These are phyloP conservation scores for barley (Hordeum vulgare) DNA, from an alignment of 176 grass and related monocot species.

Conservation along the genomic window DNA sequence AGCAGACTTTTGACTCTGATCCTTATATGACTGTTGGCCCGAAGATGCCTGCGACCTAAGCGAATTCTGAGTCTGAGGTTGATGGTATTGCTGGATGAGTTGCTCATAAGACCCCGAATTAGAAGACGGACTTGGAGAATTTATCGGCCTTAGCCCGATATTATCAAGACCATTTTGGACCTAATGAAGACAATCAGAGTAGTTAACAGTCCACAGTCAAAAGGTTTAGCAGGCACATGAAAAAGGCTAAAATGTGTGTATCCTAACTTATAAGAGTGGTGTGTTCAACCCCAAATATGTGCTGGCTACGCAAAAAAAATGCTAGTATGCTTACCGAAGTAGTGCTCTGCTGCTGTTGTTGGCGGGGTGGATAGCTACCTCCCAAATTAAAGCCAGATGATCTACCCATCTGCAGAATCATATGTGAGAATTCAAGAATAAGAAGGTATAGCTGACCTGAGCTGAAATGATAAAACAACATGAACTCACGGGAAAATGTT, in stretches of 20 bases:
- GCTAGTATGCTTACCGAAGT: conserved; percentile 49
- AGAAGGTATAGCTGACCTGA: neutral
- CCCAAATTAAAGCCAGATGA: conserved; percentile 86
- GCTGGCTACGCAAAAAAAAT: conserved; percentile 32
- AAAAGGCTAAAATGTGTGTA: neutral
- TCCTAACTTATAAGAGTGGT: conserved; percentile 36
- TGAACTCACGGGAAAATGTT: conserved; percentile 69
- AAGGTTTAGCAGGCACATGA: neutral
- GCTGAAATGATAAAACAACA: conserved; percentile 11
- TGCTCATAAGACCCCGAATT: conserved; percentile 63
- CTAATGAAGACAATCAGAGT: conserved; percentile 44
- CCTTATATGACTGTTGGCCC: conserved; percentile 52
- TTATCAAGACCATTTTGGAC: conserved; percentile 66
- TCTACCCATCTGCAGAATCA: conserved; percentile 61
- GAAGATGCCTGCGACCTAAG: conserved; percentile 56
- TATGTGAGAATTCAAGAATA: conserved; percentile 5
- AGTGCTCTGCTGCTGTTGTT: conserved; percentile 65
- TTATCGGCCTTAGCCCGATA: conserved; percentile 58
- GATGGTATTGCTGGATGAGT: conserved; percentile 83
- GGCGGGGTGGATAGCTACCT: conserved; percentile 55
- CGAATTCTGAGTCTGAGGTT: conserved; percentile 68
- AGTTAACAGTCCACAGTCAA: conserved; percentile 15
- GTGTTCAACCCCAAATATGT: conserved; percentile 41
- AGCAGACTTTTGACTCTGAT: conserved; percentile 64
- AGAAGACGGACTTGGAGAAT: conserved; percentile 47